A percentile compares a stretch with the other conserved stretches of the same genome.
phyloP scores from a whole-genome alignment of 129 eudicot genomes.

The Flaveria trinervia region DNA sequence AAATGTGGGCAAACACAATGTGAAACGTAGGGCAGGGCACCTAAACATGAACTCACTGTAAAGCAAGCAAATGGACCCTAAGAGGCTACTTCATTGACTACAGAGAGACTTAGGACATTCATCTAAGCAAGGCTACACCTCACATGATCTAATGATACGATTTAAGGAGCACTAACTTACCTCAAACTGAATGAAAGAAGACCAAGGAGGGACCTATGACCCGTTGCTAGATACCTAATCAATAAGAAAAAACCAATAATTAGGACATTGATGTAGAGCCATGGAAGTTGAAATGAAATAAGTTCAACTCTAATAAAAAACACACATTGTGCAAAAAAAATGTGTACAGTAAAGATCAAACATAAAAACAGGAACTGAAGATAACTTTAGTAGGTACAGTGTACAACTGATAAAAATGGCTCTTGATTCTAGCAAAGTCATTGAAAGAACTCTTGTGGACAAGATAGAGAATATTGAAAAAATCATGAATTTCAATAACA shows the following conservation, averaged over 20 bases:
- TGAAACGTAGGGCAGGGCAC: too few species aligned
- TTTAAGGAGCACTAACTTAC: slow-evolving; percentile 46
- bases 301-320: slow-evolving; percentile 2
- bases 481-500: background rate
- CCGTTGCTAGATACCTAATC: slow-evolving; percentile 83
- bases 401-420: background rate
- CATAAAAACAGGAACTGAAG: background rate
- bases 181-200: slow-evolving; percentile 51
- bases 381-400: background rate
- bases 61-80: background rate
- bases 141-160: slow-evolving; percentile 18
- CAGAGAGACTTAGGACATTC: slow-evolving; percentile 1
- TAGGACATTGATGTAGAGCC: slow-evolving; percentile 44
- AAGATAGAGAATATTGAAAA: background rate
- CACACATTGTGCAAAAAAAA: background rate
- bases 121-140: background rate
- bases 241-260: slow-evolving; percentile 52
- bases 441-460: background rate
- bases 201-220: slow-evolving; percentile 56
- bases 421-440: slow-evolving; percentile 28
- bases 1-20: background rate
- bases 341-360: background rate
- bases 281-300: slow-evolving; percentile 6
- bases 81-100: slow-evolving; percentile 6
- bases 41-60: too few species aligned